A percentile compares a stretch with the other conserved stretches of the same genome.
These are phyloP conservation scores for Tetrahymena borealis DNA, from an alignment of 73 alveolate genomes.

Conservation along the genomic window DNA sequence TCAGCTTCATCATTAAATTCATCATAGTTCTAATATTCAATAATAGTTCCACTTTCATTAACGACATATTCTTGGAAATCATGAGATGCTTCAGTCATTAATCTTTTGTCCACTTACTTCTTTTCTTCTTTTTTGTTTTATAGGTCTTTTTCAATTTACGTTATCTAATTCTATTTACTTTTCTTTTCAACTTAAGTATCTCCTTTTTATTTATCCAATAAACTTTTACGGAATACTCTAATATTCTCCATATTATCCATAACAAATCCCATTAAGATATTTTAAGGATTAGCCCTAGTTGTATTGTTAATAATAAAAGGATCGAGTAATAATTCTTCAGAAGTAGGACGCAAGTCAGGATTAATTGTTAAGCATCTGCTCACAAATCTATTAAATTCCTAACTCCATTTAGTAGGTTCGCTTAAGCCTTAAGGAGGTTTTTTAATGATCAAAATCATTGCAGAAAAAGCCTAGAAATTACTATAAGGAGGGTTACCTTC, in stretches of 20 bases:
- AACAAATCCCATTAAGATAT: not conserved
- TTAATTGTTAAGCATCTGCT: conserved; percentile 81
- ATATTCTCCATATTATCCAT: not conserved
- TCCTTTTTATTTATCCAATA: not conserved
- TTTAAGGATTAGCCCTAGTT: not conserved
- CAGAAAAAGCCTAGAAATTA: conserved; percentile 78
- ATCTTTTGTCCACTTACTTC: not conserved
- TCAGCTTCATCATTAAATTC: conserved; percentile 10
- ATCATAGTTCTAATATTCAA: conserved; percentile 26
- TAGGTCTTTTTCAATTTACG: not conserved
- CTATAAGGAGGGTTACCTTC: conserved; percentile 98
- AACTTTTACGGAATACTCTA: conserved; percentile 18
- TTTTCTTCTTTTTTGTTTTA: not conserved
- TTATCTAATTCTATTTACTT: not conserved
- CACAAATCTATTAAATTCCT: conserved; percentile 89
- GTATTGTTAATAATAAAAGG: conserved; percentile 52
- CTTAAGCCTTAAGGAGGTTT: conserved; percentile 84
- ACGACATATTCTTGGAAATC: not conserved
- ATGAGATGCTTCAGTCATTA: not conserved
- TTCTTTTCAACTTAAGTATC: conserved; percentile 2
- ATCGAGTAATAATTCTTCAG: conserved; percentile 81
- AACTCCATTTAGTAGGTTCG: conserved; percentile 81
- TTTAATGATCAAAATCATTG: conserved; percentile 77
- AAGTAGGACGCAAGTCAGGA: conserved; percentile 91
- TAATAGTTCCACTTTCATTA: not conserved